Percentiles rank a stretch among this genome's conserved stretches.
These are phyloP conservation scores for Pseudonitzschia multiseries DNA, from an alignment of 108 stramenopile genomes.

Conservation along the genomic window DNA sequence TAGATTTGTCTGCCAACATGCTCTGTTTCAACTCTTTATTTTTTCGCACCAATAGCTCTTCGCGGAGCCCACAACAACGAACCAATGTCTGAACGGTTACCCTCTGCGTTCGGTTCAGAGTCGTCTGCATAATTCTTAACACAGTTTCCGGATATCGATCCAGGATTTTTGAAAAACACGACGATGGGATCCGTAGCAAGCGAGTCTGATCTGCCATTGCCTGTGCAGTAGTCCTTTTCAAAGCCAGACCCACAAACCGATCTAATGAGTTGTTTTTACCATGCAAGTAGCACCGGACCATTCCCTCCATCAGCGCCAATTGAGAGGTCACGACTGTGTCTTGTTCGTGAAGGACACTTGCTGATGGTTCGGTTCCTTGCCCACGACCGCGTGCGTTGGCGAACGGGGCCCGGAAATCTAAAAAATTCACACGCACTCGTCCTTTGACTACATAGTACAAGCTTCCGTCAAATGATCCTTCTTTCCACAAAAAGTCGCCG, in stretches of 20 bases:
- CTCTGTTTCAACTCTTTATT: conserved; percentile 4
- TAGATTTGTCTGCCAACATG: not conserved
- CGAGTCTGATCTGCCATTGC: conserved; percentile 32
- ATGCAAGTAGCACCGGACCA: conserved; percentile 28
- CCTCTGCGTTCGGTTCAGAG: conserved; percentile 46
- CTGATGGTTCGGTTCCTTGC: conserved; percentile 5
- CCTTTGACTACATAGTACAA: conserved; percentile 48
- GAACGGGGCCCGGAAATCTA: conserved; percentile 13
- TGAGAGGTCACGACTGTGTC: conserved; percentile 50
- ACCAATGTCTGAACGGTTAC: conserved; percentile 53
- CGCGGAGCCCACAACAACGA: conserved; percentile 39
- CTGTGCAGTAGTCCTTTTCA: conserved; percentile 28
- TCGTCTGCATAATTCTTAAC: conserved; percentile 42
- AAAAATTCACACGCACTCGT: conserved; percentile 25
- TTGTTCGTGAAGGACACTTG: conserved; percentile 29
- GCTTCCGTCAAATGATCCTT: conserved; percentile 44
- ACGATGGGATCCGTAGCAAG: conserved; percentile 39
- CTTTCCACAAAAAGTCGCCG: conserved; percentile 26
- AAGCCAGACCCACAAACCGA: conserved; percentile 4
- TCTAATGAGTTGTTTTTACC: not conserved
- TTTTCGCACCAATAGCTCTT: conserved; percentile 29
- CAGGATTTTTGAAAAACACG: conserved; percentile 37
- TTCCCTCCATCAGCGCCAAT: conserved; percentile 37
- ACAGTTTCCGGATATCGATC: conserved; percentile 43
- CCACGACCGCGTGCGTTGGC: not conserved